Evolutionary conservation across 352 stramenopile genomes (phyloP).

Genomic region (Phytophthora citrophthora): DNA sequence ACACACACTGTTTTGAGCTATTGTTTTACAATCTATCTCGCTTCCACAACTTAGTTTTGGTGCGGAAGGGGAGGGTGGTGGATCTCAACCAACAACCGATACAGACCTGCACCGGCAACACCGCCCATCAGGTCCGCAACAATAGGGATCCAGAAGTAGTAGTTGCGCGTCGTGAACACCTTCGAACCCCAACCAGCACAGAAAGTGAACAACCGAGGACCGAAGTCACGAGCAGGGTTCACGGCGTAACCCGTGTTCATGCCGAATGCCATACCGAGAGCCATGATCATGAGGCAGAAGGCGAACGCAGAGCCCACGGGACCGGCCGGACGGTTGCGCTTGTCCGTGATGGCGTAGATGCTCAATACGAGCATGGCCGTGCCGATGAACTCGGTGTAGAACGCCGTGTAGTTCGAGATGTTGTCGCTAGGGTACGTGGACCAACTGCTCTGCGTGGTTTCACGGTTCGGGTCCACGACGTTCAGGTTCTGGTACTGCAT

Average conservation of each 20-base stretch:
- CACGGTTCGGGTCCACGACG: constrained; percentile 46
- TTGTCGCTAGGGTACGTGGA: constrained; percentile 46
- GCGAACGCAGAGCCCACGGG: constrained; percentile 7
- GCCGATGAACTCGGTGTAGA: constrained; percentile 31
- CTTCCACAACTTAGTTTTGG: constrained; percentile 6
- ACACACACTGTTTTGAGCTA: background rate
- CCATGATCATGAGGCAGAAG: constrained; percentile 54
- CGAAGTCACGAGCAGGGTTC: constrained; percentile 62
- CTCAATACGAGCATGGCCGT: constrained; percentile 55
- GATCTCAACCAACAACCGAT: constrained; percentile 32
- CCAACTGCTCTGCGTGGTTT: constrained; percentile 40
- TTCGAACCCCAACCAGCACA: constrained; percentile 46
- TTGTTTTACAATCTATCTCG: background rate
- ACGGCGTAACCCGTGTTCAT: constrained; percentile 55
- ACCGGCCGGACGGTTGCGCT: constrained; percentile 46
- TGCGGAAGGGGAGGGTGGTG: constrained; percentile 41
- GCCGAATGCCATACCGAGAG: constrained; percentile 61
- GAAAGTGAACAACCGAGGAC: constrained; percentile 44
- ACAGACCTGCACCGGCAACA: constrained; percentile 30
- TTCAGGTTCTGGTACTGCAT: constrained; percentile 58
- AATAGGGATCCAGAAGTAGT: constrained; percentile 48
- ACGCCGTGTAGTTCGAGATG: constrained; percentile 47
- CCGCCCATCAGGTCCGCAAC: constrained; percentile 31
- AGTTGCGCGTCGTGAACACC: constrained; percentile 44
- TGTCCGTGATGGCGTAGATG: constrained; percentile 55